A percentile compares a stretch with the other conserved stretches of the same genome.
phyloP scores from a whole-genome alignment of 441 rosid genomes.

The Theobroma grandiflorum region DNA sequence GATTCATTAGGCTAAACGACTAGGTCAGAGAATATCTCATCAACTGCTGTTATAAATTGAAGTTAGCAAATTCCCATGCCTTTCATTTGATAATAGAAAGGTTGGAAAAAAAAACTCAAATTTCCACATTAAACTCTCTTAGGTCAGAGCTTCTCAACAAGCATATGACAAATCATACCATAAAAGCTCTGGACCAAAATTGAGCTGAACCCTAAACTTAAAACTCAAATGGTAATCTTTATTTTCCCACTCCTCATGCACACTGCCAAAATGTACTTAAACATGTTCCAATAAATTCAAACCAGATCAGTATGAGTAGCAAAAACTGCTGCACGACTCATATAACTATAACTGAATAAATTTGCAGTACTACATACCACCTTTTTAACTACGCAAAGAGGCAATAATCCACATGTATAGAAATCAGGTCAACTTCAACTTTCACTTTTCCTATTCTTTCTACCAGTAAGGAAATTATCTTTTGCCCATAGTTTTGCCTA shows the following conservation, averaged over 20 bases:
- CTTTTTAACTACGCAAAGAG: not conserved
- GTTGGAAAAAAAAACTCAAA: not conserved
- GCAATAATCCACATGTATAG: not conserved
- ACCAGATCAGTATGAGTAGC: not conserved
- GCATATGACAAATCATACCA: not conserved
- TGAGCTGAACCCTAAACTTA: not conserved
- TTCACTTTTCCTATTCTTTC: not conserved
- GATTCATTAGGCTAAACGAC: not conserved
- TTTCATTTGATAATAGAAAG: not conserved
- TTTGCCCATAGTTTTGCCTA: not conserved
- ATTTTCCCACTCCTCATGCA: not conserved
- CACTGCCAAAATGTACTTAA: not conserved
- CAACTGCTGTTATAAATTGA: not conserved
- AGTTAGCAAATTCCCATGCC: not conserved
- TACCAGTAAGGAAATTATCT: not conserved
- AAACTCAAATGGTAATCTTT: not conserved
- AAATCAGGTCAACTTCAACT: conserved; percentile 6
- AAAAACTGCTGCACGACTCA: not conserved
- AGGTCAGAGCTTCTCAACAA: not conserved
- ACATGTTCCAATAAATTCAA: conserved; percentile 9
- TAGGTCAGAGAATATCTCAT: not conserved
- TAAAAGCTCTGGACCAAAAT: not conserved
- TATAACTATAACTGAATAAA: not conserved
- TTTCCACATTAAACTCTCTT: not conserved
- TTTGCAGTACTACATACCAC: conserved; percentile 9